These are phyloP conservation scores for Amylocarpus encephaloides DNA, from an alignment of 2,329 filamentous ascomycete genomes.

Conservation along the genomic window DNA sequence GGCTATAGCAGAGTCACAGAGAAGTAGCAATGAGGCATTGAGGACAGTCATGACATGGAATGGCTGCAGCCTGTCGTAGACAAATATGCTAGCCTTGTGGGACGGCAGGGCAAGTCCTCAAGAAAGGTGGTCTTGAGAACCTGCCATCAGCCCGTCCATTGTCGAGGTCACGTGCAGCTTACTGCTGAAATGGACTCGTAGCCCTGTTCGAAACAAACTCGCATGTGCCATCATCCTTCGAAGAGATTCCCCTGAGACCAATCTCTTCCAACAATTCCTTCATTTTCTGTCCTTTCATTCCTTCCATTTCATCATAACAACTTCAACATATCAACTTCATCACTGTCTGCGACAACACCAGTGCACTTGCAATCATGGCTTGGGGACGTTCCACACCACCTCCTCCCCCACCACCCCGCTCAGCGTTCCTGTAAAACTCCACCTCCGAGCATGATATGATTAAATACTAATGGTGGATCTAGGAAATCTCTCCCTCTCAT, in stretches of 20 bases:
- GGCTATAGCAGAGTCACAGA: conserved; percentile 10
- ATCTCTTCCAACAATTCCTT: not conserved
- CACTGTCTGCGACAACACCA: not conserved
- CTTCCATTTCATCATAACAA: conserved; percentile 8
- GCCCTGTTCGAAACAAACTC: not conserved
- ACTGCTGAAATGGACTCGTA: too few species aligned
- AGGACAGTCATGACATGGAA: conserved; percentile 21
- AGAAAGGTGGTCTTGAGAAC: not conserved
- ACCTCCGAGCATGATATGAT: not conserved
- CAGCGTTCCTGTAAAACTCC: conserved; percentile 29
- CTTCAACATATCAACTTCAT: not conserved
- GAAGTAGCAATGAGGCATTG: conserved; percentile 8
- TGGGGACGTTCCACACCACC: conserved; percentile 29
- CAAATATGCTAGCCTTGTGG: not conserved
- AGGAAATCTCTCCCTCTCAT: conserved; percentile 59
- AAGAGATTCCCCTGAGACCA: not conserved
- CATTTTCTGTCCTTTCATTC: not conserved
- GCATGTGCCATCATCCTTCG: not conserved
- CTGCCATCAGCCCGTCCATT: not conserved
- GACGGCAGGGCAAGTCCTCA: not conserved
- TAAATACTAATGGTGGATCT: conserved; percentile 1
- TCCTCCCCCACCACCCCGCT: conserved; percentile 28
- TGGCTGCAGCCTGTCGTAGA: not conserved
- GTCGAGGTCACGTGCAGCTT: too few species aligned
- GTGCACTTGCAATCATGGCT: conserved; percentile 27